A percentile compares a stretch with the other conserved stretches of the same genome.
phyloP scores from a whole-genome alignment of 140 eudicot species.

The Bidens hawaiensis region DNA sequence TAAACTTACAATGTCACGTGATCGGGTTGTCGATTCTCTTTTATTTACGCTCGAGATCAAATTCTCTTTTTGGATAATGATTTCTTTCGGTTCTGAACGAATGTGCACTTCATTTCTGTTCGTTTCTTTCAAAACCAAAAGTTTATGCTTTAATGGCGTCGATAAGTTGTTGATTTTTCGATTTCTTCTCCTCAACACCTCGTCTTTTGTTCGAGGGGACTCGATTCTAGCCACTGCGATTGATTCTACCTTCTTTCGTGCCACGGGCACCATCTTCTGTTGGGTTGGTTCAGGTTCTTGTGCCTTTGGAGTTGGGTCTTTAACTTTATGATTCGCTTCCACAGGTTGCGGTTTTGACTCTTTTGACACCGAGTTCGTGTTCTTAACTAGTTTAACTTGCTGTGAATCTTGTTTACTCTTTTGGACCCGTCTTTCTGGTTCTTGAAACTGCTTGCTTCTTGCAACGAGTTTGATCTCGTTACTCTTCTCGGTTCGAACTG shows the following conservation, averaged over 20 bases:
- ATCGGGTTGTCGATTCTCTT: constrained; percentile 20
- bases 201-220: constrained; percentile 39
- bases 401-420: constrained; percentile 26
- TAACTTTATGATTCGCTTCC: constrained; percentile 15
- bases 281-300: constrained; percentile 17
- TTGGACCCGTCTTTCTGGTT: constrained; percentile 29
- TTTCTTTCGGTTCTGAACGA: constrained; percentile 27
- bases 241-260: constrained; percentile 28
- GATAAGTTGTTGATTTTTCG: constrained; percentile 18
- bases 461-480: constrained; percentile 22
- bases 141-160: constrained; percentile 35
- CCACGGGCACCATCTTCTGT: constrained; percentile 26
- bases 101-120: constrained; percentile 24
- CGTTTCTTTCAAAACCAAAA: constrained; percentile 31
- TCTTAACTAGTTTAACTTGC: constrained; percentile 21
- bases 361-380: constrained; percentile 24
- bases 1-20: constrained; percentile 42
- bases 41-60: background rate
- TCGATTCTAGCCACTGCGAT: constrained; percentile 19
- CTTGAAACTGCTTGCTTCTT: constrained; percentile 31
- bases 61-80: constrained; percentile 2
- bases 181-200: constrained; percentile 32
- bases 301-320: constrained; percentile 23
- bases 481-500: constrained; percentile 26
- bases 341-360: constrained; percentile 10